Percentiles rank a stretch among this genome's conserved stretches.
Evolutionary conservation across 805 yeast genomes (phyloP).

Genomic region (Cyberlindnera euphorbiae): DNA sequence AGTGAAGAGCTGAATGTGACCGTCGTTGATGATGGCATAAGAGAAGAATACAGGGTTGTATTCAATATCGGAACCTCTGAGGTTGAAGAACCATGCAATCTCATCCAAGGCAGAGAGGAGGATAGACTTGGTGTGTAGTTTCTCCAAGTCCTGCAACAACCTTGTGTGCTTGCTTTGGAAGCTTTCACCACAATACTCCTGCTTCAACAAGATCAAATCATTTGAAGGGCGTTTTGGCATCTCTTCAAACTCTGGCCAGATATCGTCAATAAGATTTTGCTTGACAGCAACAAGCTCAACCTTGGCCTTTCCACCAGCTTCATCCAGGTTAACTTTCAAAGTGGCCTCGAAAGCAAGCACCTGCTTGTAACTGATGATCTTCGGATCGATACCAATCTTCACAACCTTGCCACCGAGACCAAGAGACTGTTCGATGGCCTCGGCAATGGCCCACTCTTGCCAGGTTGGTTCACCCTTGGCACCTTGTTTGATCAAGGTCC

Average conservation of each 20-base stretch:
- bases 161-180: constrained; percentile 52
- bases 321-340: constrained; percentile 26
- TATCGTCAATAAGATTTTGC: constrained; percentile 65
- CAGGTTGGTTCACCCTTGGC: constrained; percentile 65
- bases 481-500: constrained; percentile 82
- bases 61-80: constrained; percentile 79
- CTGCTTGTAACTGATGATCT: constrained; percentile 49
- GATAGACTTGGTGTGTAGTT: constrained; percentile 38
- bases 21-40: constrained; percentile 43
- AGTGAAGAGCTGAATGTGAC: constrained; percentile 47
- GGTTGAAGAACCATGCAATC: constrained; percentile 84
- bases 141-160: constrained; percentile 34
- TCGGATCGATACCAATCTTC: constrained; percentile 81
- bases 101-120: constrained; percentile 79
- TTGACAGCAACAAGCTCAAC: constrained; percentile 47
- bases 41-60: constrained; percentile 86
- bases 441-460: constrained; percentile 70
- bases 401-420: constrained; percentile 36
- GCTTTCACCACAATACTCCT: constrained; percentile 60
- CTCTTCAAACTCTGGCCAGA: constrained; percentile 68
- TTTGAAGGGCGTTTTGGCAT: constrained; percentile 52
- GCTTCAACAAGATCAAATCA: constrained; percentile 45
- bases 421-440: constrained; percentile 40
- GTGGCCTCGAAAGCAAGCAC: constrained; percentile 26
- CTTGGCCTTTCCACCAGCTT: constrained; percentile 28